Conservation (phyloP, 1,284 basidiomycete species). For the Sporisorium graminicola region DNA sequence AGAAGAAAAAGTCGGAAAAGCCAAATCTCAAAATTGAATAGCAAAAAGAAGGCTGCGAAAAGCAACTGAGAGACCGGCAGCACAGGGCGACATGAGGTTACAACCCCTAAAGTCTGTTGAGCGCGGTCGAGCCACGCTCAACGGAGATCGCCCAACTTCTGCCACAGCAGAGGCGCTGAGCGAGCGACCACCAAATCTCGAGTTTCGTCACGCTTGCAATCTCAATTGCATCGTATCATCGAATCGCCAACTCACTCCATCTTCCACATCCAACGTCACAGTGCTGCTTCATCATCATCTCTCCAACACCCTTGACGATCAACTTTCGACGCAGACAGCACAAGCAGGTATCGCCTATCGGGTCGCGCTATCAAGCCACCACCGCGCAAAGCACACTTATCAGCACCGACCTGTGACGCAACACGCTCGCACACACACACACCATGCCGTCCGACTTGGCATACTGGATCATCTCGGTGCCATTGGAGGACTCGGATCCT, state of each 20-base stretch:
- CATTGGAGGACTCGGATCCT: slow-evolving; percentile 72
- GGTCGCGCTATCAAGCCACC: slow-evolving; percentile 6
- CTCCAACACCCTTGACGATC: neutral
- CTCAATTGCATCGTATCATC: neutral
- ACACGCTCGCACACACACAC: neutral
- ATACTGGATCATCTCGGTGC: slow-evolving; percentile 74
- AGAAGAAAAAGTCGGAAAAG: slow-evolving; percentile 1
- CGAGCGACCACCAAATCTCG: neutral
- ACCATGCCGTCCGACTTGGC: slow-evolving; percentile 73
- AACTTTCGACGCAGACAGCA: neutral
- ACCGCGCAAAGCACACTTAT: neutral
- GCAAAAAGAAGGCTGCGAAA: neutral
- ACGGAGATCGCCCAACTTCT: neutral
- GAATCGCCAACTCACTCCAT: no score
- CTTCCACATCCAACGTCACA: no score
- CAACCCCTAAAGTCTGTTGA: slow-evolving; percentile 18
- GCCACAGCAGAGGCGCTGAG: neutral
- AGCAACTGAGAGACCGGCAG: neutral
- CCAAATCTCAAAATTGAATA: slow-evolving; percentile 4
- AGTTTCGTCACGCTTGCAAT: slow-evolving; percentile 2
- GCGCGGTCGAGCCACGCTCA: slow-evolving; percentile 17
- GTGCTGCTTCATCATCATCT: neutral
- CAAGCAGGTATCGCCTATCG: neutral
- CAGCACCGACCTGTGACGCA: neutral
- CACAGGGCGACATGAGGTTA: no score